Conservation (phyloP, 306 rosid genomes). For the Casuarina glauca region DNA sequence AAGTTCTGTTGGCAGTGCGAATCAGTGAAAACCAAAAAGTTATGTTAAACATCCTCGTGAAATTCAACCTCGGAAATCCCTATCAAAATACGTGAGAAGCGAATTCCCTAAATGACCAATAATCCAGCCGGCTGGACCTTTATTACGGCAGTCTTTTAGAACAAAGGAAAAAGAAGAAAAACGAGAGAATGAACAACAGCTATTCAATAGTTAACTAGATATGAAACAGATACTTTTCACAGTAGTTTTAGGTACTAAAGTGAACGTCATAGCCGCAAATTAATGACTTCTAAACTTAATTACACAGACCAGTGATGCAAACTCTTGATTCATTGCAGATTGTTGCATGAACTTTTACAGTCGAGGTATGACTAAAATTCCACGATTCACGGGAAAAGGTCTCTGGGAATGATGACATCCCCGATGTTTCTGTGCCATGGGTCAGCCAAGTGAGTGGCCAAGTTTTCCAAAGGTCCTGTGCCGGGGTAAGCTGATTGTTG, state of each 20-base stretch:
- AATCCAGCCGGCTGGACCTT: too few species aligned
- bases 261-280: not conserved
- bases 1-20: not conserved
- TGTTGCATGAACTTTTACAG: slow-evolving; percentile 52
- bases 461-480: slow-evolving; percentile 98
- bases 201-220: not conserved
- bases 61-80: too few species aligned
- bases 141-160: too few species aligned
- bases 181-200: not conserved
- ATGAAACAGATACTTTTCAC: not conserved
- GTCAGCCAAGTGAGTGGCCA: slow-evolving; percentile 99
- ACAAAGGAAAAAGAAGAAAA: too few species aligned
- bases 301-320: slow-evolving; percentile 34
- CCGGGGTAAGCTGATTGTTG: slow-evolving; percentile 98
- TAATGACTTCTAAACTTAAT: slow-evolving; percentile 26
- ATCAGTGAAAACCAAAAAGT: too few species aligned
- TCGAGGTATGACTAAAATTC: slow-evolving; percentile 20
- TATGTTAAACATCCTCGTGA: too few species aligned
- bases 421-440: slow-evolving; percentile 99
- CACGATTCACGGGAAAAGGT: slow-evolving; percentile 33
- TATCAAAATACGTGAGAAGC: too few species aligned
- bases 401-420: slow-evolving; percentile 64
- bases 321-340: slow-evolving; percentile 36
- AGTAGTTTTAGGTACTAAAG: slow-evolving; percentile 11
- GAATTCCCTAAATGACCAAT: too few species aligned